A percentile compares a stretch with the other conserved stretches of the same genome.
phyloP scores from a whole-genome alignment of 345 rosid species.

The Lepidium didymum region DNA sequence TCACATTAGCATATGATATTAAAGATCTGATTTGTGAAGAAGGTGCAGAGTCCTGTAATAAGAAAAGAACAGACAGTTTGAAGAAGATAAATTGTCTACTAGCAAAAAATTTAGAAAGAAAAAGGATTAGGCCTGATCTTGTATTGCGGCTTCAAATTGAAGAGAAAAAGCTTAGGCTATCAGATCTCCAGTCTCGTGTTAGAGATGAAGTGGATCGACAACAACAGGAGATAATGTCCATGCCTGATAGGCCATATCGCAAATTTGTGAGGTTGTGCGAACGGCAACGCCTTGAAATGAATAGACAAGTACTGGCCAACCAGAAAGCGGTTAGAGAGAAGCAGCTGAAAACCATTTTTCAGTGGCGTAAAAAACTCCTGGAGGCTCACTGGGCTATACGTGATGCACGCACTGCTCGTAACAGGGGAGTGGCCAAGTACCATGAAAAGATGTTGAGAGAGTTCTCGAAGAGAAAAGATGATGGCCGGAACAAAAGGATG shows the following conservation, averaged over 20 bases:
- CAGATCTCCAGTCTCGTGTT: slow-evolving; percentile 74
- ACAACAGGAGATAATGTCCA: slow-evolving; percentile 96
- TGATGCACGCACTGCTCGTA: slow-evolving; percentile 96
- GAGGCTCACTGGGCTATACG: slow-evolving; percentile 99
- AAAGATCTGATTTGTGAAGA: slow-evolving; percentile 92
- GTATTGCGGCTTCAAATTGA: slow-evolving; percentile 95
- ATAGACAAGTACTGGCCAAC: slow-evolving; percentile 81
- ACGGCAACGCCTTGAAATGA: slow-evolving; percentile 88
- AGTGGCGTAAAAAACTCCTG: slow-evolving; percentile 98
- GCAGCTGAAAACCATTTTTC: slow-evolving; percentile 91
- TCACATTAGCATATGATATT: slow-evolving; percentile 75
- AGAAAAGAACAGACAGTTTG: slow-evolving; percentile 71
- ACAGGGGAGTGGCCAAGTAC: slow-evolving; percentile 98
- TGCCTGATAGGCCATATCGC: slow-evolving; percentile 98
- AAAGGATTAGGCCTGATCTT: slow-evolving; percentile 98
- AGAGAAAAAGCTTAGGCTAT: slow-evolving; percentile 81
- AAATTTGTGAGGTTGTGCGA: slow-evolving; percentile 97
- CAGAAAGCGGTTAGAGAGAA: slow-evolving; percentile 86
- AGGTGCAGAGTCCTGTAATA: slow-evolving; percentile 69
- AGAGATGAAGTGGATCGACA: slow-evolving; percentile 92
- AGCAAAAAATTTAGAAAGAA: slow-evolving; percentile 86
- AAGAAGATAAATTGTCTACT: slow-evolving; percentile 75
- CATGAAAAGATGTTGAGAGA: slow-evolving; percentile 96
- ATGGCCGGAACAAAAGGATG: slow-evolving; percentile 94
- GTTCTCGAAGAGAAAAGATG: slow-evolving; percentile 92